Base-by-base conservation (phyloP, 2,329 filamentous ascomycete species). In the Diplodia mutila region DNA sequence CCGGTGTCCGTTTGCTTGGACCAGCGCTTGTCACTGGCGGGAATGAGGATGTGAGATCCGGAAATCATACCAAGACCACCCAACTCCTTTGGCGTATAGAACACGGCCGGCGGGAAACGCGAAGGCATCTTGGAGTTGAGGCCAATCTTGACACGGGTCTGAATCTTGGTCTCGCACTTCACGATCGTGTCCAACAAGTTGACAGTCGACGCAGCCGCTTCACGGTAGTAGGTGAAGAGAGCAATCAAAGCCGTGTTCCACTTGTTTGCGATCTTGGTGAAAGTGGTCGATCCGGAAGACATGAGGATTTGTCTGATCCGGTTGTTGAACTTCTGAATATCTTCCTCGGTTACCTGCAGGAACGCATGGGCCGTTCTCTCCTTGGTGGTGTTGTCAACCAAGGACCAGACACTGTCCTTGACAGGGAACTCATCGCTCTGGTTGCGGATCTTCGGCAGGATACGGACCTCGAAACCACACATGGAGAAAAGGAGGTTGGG, bases 191-290 rank as follows among this genome's bases (percentile, higher is more conserved):
- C 95, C 3, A 99, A 86, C 4, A 99, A 85, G 69, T 93, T 91
- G 69, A 98, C 92, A 0, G 96, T 99, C 0, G 94, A 97, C 1
- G 98, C 94, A 18, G 95, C 95, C 57, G 95, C 95, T 78, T 99
- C 95, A 78, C 95, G 92, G 77, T 99, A 99, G 80, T 99, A 99
- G 0, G 95, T 98, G 82, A 99, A 99, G 29, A 99, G 86, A 0
- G 95, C 94, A 75, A 99, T 99, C 72, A 99, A 81, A 1, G 93
- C 95, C 0, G 95, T 99, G 80, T 99, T 99, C 95, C 96, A 99
- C 82, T 99, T 99, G 82, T 99, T 99, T 55, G 96, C 95, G 75
- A 99, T 99, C 86, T 99, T 99, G 54, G 95, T 99, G 82, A 99
- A 99, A 0, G 95, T 99, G 0, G 95, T 99, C 5, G 93, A 97